Evolutionary conservation across 106 monocot genomes (phyloP).

Genomic region (Agapanthus africanus): DNA sequence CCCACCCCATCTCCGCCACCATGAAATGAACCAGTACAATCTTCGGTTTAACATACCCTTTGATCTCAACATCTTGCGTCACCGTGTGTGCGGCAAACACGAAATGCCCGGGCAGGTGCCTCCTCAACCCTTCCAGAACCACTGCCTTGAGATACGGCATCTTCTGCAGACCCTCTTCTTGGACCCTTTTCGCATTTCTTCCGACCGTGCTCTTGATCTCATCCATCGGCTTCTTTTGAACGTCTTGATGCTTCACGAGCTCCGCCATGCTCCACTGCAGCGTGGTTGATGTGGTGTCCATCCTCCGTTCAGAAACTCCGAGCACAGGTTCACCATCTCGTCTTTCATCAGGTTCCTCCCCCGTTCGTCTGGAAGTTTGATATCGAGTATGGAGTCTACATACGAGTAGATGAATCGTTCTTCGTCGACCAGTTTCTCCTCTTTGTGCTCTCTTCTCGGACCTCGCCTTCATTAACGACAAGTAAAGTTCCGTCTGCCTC

Average conservation of each 20-base stretch:
- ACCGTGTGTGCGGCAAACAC: constrained; percentile 30
- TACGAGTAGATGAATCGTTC: constrained; percentile 20
- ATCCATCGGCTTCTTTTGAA: constrained; percentile 18
- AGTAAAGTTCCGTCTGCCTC: neutral
- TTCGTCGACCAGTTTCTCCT: neutral
- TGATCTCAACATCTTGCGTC: constrained; percentile 15
- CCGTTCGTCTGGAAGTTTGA: constrained; percentile 22
- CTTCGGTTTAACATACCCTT: constrained; percentile 22
- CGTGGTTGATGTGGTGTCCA: constrained; percentile 33
- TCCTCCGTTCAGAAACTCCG: constrained; percentile 42
- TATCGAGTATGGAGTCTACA: constrained; percentile 28
- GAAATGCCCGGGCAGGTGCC: constrained; percentile 27
- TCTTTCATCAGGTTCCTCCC: constrained; percentile 20
- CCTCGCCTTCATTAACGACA: constrained; percentile 4
- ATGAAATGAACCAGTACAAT: constrained; percentile 15
- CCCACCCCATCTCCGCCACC: constrained; percentile 30
- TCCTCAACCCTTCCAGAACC: constrained; percentile 30
- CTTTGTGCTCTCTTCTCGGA: constrained; percentile 4
- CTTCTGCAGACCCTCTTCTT: constrained; percentile 14
- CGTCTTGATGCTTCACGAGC: constrained; percentile 17
- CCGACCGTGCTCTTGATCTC: constrained; percentile 16
- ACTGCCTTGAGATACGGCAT: constrained; percentile 36
- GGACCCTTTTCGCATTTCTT: neutral
- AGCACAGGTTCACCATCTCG: constrained; percentile 31
- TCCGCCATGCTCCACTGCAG: constrained; percentile 52